Base-by-base conservation (phyloP, 1,284 basidiomycete genomes). In the Malassezia obtusa region DNA sequence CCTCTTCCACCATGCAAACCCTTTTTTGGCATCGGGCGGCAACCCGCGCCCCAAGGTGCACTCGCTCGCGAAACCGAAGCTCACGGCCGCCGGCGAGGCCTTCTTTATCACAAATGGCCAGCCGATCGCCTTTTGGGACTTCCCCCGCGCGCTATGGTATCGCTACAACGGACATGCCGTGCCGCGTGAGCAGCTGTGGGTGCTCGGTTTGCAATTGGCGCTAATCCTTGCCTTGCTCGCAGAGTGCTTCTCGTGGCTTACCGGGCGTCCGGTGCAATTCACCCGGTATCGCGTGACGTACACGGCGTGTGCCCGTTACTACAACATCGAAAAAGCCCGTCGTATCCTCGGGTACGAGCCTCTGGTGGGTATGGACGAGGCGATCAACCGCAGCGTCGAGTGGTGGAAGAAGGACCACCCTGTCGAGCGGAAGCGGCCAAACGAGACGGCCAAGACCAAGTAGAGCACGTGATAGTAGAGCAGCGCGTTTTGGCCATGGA, bases 41-140 rank as follows among this genome's bases (percentile, higher is more conserved):
- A 73, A 65, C 43, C 64, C 66, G 38, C 51, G 56, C 15, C 57
- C 48, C 35, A 57, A 57, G 24, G 63, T 52, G 41, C 56, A 37
- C 43, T 69, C 53, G 78, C 12, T 75, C 84, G 58, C 80, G 76
- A 58, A 67, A 21, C 52, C 61, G 9, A 11, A 39, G 5, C 78
- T 89, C 14, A 79, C 83, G 59, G 86, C 95, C 32, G 90, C 89
- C 3, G 94, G 94, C 0, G 86, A 96, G 74, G 87, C 80, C 0
- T 99, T 94, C 79, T 94, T 92, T 79, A 89, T 99, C 76, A 94
- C 91, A 57, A 96, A 96, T 72, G 90, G 91, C 60, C 91, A 96
- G 74, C 92, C 91, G 1, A 80, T 86, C 53, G 87, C 87, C 71
- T 96, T 96, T 78, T 98, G 92, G 92, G 91, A 96, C 77, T 85